phyloP scores from a whole-genome alignment of 768 basidiomycete species.

The Terana coerulea region DNA sequence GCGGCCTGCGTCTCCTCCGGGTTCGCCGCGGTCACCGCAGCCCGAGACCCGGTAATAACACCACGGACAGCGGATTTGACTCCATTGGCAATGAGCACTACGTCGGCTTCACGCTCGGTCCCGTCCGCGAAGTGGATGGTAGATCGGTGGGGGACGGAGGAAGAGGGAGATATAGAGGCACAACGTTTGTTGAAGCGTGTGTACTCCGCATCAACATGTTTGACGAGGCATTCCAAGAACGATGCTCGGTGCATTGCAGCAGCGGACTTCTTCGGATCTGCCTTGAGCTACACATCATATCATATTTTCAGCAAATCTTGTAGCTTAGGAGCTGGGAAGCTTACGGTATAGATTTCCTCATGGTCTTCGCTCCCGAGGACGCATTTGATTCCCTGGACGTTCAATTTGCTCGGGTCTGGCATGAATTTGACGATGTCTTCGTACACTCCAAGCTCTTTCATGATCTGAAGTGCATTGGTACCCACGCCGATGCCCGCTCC shows the following conservation, averaged over 20 bases:
- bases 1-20: neutral
- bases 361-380: neutral
- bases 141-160: neutral
- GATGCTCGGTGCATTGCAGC: conserved; percentile 11
- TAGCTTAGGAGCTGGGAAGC: neutral
- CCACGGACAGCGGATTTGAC: conserved; percentile 35
- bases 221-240: conserved; percentile 46
- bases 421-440: neutral
- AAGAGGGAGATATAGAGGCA: neutral
- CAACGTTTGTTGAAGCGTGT: conserved; percentile 52
- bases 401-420: neutral
- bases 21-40: conserved; percentile 14
- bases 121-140: conserved; percentile 47
- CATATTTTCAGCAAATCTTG: neutral
- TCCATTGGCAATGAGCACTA: conserved; percentile 42
- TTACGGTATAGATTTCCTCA: conserved; percentile 1
- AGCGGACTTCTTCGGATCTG: neutral
- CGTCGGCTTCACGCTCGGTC: conserved; percentile 40
- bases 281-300: too few relatives aligned
- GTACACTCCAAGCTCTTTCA: neutral
- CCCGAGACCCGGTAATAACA: conserved; percentile 29
- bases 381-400: neutral
- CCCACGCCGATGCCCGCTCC: conserved; percentile 8
- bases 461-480: conserved; percentile 5
- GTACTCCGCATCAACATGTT: conserved; percentile 36